Conservation (phyloP, 1,284 basidiomycete species). For the Paramarasmius palmivorus region DNA sequence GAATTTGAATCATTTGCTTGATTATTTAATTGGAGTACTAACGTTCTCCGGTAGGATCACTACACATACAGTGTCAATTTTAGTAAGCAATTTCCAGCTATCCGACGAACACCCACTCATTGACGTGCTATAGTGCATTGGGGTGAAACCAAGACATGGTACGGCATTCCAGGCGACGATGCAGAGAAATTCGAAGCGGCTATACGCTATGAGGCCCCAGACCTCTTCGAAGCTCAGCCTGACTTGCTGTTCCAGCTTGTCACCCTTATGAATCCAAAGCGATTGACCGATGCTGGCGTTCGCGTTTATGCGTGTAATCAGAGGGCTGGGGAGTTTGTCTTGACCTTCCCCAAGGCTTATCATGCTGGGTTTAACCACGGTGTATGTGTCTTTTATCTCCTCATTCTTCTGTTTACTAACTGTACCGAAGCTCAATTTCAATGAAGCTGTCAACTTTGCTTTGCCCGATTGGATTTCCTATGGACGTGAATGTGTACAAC, state of each 20-base stretch:
- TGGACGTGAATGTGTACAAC: conserved; percentile 85
- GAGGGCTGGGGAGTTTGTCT: conserved; percentile 95
- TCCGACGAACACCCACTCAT: conserved; percentile 11
- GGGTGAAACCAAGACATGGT: conserved; percentile 99
- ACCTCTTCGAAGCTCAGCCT: conserved; percentile 98
- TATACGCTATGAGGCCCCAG: conserved; percentile 93
- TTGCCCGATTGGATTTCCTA: conserved; percentile 93
- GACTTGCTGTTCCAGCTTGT: conserved; percentile 97
- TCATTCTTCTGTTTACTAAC: conserved; percentile 16
- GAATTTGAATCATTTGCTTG: conserved; percentile 22
- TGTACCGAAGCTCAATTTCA: conserved; percentile 84
- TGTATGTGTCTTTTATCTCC: conserved; percentile 47
- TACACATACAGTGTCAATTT: conserved; percentile 97
- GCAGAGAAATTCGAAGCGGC: conserved; percentile 97
- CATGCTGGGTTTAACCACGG: conserved; percentile 99
- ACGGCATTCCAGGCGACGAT: conserved; percentile 93
- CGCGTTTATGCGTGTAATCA: conserved; percentile 95
- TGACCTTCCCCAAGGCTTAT: conserved; percentile 98
- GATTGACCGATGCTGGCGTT: conserved; percentile 88
- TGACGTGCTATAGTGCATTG: conserved; percentile 78
- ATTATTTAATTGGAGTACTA: conserved; percentile 17
- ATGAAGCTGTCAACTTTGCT: conserved; percentile 99
- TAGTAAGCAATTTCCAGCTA: conserved; percentile 56
- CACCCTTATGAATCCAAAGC: conserved; percentile 95
- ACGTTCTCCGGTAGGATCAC: conserved; percentile 69